These are phyloP conservation scores for Plenodomus lindquistii DNA, from an alignment of 2,329 filamentous ascomycete genomes.

Conservation along the genomic window DNA sequence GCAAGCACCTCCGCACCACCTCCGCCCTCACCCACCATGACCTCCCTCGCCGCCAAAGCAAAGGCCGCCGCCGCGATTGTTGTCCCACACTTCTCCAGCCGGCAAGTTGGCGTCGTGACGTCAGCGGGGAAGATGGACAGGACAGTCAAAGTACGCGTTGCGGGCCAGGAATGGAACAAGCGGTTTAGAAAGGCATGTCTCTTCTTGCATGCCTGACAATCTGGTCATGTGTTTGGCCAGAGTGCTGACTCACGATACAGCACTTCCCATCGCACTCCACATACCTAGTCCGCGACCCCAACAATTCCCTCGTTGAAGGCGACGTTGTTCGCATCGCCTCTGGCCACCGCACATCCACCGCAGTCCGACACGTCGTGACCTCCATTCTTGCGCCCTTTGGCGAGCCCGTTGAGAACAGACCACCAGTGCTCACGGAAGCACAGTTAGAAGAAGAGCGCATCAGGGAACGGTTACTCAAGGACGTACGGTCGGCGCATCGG, in stretches of 20 bases:
- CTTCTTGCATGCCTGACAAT: too few species aligned
- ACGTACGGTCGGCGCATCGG: conserved; percentile 53
- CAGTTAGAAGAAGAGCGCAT: conserved; percentile 63
- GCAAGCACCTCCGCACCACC: conserved; percentile 10
- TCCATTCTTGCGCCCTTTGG: conserved; percentile 75
- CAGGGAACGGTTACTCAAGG: conserved; percentile 60
- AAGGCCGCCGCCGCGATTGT: conserved; percentile 28
- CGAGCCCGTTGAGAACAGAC: conserved; percentile 64
- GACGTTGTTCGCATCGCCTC: conserved; percentile 74
- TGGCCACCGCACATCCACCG: conserved; percentile 66
- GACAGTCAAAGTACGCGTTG: conserved; percentile 77
- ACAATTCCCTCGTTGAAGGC: conserved; percentile 71
- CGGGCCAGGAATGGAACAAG: conserved; percentile 72
- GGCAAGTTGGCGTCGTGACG: conserved; percentile 67
- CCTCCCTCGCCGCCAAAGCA: conserved; percentile 23
- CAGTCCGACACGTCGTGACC: conserved; percentile 74
- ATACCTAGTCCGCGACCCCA: conserved; percentile 78
- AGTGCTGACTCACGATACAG: conserved; percentile 43
- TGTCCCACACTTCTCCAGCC: conserved; percentile 29
- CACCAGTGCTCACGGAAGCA: conserved; percentile 66
- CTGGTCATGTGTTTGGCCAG: neutral
- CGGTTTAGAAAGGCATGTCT: conserved; percentile 69
- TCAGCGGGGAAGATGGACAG: conserved; percentile 77
- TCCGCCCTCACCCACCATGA: conserved; percentile 19
- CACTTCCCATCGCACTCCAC: conserved; percentile 67